phyloP scores from a whole-genome alignment of 2,329 filamentous ascomycete species.

The Colletotrichum viniferum region DNA sequence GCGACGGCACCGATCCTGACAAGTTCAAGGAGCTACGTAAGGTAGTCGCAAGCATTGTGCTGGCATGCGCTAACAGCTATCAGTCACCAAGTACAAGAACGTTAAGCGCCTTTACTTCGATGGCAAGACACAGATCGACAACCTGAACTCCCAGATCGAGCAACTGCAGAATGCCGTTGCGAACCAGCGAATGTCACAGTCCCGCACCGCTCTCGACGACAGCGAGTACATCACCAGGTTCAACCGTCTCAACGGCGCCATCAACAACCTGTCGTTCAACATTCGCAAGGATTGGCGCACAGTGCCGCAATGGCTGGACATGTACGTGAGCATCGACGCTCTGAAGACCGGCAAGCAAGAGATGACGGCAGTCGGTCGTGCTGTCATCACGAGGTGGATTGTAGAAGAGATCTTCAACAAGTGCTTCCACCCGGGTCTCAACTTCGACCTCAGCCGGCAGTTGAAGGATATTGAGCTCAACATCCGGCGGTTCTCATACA shows the following conservation, averaged over 20 bases:
- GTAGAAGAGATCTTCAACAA: constrained; percentile 90
- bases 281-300: constrained; percentile 92
- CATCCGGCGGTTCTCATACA: constrained; percentile 78
- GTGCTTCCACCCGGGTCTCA: constrained; percentile 90
- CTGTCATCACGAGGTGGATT: constrained; percentile 87
- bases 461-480: constrained; percentile 88
- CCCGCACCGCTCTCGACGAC: constrained; percentile 92
- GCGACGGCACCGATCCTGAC: constrained; percentile 50
- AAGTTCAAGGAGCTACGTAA: constrained; percentile 64
- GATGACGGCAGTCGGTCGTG: constrained; percentile 94
- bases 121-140: constrained; percentile 89
- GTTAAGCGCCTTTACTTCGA: constrained; percentile 98
- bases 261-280: constrained; percentile 93
- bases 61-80: constrained; percentile 35
- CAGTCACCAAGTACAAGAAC: constrained; percentile 95
- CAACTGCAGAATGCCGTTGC: constrained; percentile 97
- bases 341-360: constrained; percentile 90
- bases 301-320: constrained; percentile 80
- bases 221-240: constrained; percentile 92
- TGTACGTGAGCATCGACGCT: constrained; percentile 83
- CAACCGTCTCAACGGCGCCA: constrained; percentile 87
- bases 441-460: constrained; percentile 74
- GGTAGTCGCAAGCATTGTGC: constrained; percentile 24
- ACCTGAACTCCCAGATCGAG: constrained; percentile 85
- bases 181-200: constrained; percentile 93